Percentiles rank a stretch among this genome's conserved stretches.
These are phyloP conservation scores for Tulasnella sp. DNA, from an alignment of 768 basidiomycete species.

Conservation along the genomic window DNA sequence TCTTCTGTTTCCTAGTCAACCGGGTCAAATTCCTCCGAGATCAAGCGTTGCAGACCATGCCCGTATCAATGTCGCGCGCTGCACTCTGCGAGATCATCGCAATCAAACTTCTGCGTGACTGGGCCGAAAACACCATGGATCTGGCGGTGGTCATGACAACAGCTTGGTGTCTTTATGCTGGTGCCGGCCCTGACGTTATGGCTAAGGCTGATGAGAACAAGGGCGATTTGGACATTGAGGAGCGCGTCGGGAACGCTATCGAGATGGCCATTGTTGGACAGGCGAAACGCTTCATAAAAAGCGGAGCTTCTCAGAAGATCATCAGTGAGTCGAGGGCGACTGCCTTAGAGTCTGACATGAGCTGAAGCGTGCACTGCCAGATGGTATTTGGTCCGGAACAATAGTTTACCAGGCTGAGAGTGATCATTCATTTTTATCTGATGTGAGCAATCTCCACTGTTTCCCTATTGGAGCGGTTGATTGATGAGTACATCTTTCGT, in stretches of 20 bases:
- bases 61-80: constrained; percentile 66
- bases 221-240: constrained; percentile 56
- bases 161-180: constrained; percentile 69
- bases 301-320: constrained; percentile 79
- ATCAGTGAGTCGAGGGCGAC: constrained; percentile 39
- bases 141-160: constrained; percentile 65
- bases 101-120: constrained; percentile 61
- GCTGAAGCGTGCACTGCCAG: not conserved
- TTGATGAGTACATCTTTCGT: not conserved
- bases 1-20: constrained; percentile 83
- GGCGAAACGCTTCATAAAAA: constrained; percentile 83
- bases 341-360: not conserved
- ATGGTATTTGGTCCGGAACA: constrained; percentile 39
- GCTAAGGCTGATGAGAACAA: constrained; percentile 49
- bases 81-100: constrained; percentile 85
- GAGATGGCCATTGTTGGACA: constrained; percentile 85
- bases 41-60: constrained; percentile 52
- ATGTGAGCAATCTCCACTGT: constrained; percentile 38
- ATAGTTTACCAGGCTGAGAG: constrained; percentile 88
- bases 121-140: constrained; percentile 55
- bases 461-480: too few relatives aligned
- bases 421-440: constrained; percentile 79
- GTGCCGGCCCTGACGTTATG: constrained; percentile 53
- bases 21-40: constrained; percentile 78
- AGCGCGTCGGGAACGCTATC: constrained; percentile 81